Percentiles rank a stretch among this genome's conserved stretches.
These are phyloP conservation scores for Diaporthe citriasiana DNA, from an alignment of 2,329 filamentous ascomycete species.

Conservation along the genomic window DNA sequence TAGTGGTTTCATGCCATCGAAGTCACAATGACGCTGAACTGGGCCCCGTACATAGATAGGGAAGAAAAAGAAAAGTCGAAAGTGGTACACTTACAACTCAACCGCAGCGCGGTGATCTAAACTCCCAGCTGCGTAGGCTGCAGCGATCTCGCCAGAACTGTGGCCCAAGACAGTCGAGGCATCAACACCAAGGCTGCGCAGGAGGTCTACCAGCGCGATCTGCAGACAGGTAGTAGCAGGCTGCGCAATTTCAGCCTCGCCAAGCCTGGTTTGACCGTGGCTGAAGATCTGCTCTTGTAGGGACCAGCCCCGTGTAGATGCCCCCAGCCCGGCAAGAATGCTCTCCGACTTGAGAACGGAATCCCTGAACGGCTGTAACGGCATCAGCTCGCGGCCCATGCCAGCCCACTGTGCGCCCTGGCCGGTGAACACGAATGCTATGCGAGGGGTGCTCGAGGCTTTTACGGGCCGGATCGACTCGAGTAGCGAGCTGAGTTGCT, in stretches of 20 bases:
- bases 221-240: slow-evolving; percentile 56
- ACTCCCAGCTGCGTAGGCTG: slow-evolving; percentile 53
- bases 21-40: neutral
- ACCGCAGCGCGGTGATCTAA: slow-evolving; percentile 40
- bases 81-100: slow-evolving; percentile 2
- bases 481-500: slow-evolving; percentile 16
- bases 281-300: slow-evolving; percentile 48
- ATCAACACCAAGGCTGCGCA: slow-evolving; percentile 49
- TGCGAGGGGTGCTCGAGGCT: neutral
- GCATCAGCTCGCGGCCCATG: slow-evolving; percentile 46
- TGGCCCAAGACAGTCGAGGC: slow-evolving; percentile 55
- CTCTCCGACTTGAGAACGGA: slow-evolving; percentile 45
- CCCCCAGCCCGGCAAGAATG: slow-evolving; percentile 44
- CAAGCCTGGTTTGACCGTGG: slow-evolving; percentile 40
- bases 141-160: slow-evolving; percentile 57
- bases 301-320: slow-evolving; percentile 43
- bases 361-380: slow-evolving; percentile 42
- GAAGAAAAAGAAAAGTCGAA: neutral
- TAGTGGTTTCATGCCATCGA: neutral
- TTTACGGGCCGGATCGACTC: neutral
- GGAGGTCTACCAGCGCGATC: slow-evolving; percentile 57
- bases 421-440: slow-evolving; percentile 52
- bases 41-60: neutral
- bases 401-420: slow-evolving; percentile 47
- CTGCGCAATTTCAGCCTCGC: slow-evolving; percentile 47